Conservation (phyloP, 2,329 filamentous ascomycete genomes). For the Nemania sp. region DNA sequence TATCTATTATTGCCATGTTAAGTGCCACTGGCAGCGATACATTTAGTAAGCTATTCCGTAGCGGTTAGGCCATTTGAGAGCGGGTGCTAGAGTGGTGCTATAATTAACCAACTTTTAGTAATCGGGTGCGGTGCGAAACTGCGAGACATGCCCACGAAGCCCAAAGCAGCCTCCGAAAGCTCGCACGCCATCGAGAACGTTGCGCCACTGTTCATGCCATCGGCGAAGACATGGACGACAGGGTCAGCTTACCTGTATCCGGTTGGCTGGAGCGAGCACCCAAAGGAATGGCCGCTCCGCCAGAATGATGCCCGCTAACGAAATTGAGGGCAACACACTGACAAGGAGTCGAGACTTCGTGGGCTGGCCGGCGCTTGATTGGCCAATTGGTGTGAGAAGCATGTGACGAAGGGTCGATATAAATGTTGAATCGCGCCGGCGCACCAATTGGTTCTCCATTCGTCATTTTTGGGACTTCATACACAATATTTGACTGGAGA, state of each 20-base stretch:
- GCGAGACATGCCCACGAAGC: conserved; percentile 3
- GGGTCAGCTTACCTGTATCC: conserved; percentile 16
- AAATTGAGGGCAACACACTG: not conserved
- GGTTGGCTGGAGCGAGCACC: not conserved
- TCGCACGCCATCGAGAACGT: conserved; percentile 1
- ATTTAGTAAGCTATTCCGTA: conserved; percentile 26
- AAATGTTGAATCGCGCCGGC: conserved; percentile 9
- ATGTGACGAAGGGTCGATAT: conserved; percentile 4
- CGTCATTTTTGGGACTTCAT: conserved; percentile 1
- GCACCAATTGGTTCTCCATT: not conserved
- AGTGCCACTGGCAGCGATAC: conserved; percentile 6
- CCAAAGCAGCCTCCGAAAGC: not conserved
- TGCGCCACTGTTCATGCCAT: conserved; percentile 6
- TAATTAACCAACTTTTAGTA: conserved; percentile 27
- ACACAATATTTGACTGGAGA: too few relatives aligned
- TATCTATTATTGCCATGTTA: not conserved
- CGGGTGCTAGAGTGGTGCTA: conserved; percentile 18
- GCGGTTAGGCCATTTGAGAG: conserved; percentile 11
- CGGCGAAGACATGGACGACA: not conserved
- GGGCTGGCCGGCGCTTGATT: conserved; percentile 3
- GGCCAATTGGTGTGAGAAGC: not conserved
- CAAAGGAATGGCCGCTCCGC: conserved; percentile 11
- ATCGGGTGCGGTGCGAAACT: conserved; percentile 3
- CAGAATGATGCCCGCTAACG: conserved; percentile 3
- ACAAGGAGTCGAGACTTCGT: conserved; percentile 3